Evolutionary conservation across 2,329 filamentous ascomycete species (phyloP), one percentile per base, ranked within the genome.

Genomic region (Oidium heveae): DNA sequence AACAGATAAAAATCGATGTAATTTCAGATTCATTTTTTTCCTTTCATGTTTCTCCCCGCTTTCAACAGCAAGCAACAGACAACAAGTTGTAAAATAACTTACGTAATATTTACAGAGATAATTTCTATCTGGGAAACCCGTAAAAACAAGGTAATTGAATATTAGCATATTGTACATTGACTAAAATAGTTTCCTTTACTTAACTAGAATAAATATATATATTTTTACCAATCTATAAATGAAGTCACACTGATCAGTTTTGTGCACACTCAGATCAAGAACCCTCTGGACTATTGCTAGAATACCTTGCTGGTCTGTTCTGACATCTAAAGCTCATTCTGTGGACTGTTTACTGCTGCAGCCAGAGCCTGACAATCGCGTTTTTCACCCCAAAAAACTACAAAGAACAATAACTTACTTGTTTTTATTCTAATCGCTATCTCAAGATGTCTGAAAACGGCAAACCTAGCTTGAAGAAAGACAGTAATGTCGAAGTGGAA

Each of bases 221-320:
- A 52, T 37, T 34, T 52, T n/a, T 36, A 34, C 32, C 49, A 52
- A 16, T 20, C 18, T 52, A 15, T 22, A 52, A 52, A 33, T 52
- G 33, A 52, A 36, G n/a, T 52, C 33, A 52, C 49, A 52, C 49
- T 52, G 49, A 36, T 52, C 49, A 52, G 49, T 52, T 51, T 50
- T n/a, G 32, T 51, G 3, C 8, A 51, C 47, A 51, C 47, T 33
- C 32, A 51, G 47, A 51, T 51, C 47, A 51, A 51, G 22, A 33
- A 51, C 47, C n/a, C 12, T 51, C 20, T 51, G 36, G 47, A 51
- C 47, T 51, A 36, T 20, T 16, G 47, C 47, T 51, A 12, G 32
- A 52, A 52, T 52, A 36, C 32, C 28, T 39, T 22, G 49, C 49
- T 37, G 49, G 49, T 52, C 49, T 52, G 43, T 43, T 43, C 37